Conservation (phyloP, 2,329 filamentous ascomycete species). For the Colletotrichum sp. region DNA sequence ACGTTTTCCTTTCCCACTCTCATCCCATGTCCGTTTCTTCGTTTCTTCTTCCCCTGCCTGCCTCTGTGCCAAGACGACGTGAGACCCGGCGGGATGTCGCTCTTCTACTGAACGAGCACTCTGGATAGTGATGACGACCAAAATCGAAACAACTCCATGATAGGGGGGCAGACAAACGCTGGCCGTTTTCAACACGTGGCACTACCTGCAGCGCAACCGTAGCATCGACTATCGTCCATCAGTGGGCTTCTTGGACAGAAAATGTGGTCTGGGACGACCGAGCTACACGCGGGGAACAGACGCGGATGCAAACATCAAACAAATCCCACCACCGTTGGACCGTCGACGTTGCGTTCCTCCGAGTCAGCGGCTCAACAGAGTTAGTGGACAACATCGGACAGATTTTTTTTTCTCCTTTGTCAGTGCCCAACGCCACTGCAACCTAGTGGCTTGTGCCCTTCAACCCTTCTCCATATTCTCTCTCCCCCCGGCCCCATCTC, state of each 20-base stretch:
- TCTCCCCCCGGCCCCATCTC: background rate
- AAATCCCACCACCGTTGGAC: slow-evolving; percentile 1
- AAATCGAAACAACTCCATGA: background rate
- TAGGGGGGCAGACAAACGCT: background rate
- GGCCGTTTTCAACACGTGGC: background rate
- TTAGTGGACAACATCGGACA: background rate
- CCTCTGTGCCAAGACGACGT: background rate
- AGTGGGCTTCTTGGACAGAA: background rate
- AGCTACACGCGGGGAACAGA: background rate
- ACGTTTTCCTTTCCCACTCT: background rate
- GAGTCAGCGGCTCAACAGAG: slow-evolving; percentile 4
- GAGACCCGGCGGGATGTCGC: background rate
- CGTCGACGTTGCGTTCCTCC: background rate
- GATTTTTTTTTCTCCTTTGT: background rate
- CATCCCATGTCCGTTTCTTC: background rate
- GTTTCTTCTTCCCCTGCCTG: background rate
- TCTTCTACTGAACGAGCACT: background rate
- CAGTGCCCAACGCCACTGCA: background rate
- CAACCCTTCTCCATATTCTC: background rate
- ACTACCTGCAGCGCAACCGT: background rate
- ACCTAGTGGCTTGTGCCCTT: slow-evolving; percentile 2
- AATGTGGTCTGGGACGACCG: background rate
- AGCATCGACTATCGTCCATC: background rate
- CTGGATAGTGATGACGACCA: background rate
- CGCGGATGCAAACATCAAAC: background rate